Evolutionary conservation across 2,329 filamentous ascomycete species (phyloP), one percentile per base, ranked within the genome.

Genomic region (Neonectria coccinea): DNA sequence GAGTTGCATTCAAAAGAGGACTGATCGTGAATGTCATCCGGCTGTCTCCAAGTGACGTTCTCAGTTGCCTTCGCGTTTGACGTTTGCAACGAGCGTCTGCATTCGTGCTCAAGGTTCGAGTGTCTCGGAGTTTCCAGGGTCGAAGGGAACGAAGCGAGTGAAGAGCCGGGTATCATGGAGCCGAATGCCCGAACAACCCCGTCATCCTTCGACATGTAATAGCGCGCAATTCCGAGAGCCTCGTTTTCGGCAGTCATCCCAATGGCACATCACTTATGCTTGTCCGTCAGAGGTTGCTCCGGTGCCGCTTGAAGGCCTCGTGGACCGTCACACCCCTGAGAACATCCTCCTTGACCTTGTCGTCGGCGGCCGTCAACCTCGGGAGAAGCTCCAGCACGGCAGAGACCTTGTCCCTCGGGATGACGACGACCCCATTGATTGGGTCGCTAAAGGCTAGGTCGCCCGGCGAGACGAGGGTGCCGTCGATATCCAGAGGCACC

Each of bases 381-480:
- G 89, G 88, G 68, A 91, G 80, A 68, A 92, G 73, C 53, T 86
- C 85, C 12, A 92, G 73, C 20, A 92, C 86, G 52, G 85, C 83
- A 11, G 84, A 81, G 10, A 93, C 75, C 71, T 88, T 86, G 36
- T 83, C 84, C 52, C 81, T 79, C 1, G 91, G 91, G 62, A 94
- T 90, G 29, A 87, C 83, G 12, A 92, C 90, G 1, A 91, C 86
- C 0, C 90, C 91, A 67, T 92, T 91, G n/a, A 81, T 79, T 5
- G 88, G 84, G 75, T 94, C 92, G 60, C 88, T 86, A 77, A 92
- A 89, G 50, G 92, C 82, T 41, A 93, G 83, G 76, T 94, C 92
- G 8, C 91, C 89, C 76, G 79, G 83, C 18, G 69, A 75, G 53
- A 85, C 75, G 39, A 77, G 64, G 45, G 81, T 79, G 44, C 81